Evolutionary conservation across 768 basidiomycete genomes (phyloP), one percentile per base, ranked within the genome.

Genomic region (Tulasnella calospora): DNA sequence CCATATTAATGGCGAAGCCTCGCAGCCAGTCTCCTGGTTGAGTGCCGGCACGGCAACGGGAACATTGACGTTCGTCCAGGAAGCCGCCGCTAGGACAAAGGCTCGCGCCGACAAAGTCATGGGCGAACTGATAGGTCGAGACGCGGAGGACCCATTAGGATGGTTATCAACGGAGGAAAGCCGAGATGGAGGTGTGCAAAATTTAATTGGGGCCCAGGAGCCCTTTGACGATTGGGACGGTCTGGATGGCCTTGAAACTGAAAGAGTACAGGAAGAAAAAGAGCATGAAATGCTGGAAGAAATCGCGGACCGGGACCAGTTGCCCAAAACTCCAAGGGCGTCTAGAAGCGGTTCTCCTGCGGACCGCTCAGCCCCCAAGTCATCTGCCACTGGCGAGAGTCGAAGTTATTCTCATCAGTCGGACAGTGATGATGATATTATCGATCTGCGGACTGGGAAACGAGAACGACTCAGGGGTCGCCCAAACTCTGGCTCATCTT

Each of bases 221-320:
- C 71, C 77, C 15, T 78, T 71, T 33, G 77, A 76, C 57, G 41
- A 69, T 30, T 76, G 75, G 75, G 75, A 76, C 38, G 75, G 75
- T 10, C 38, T 73, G 36, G 77, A 75, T 51, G 19, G 38, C 23
- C 71, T 44, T 51, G 77, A 71, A 47, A 17, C 1, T 17, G 71
- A 40, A 33, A 55, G 41, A 13, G 30, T 44, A 4, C 44, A 30
- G 23, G 40, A 51, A 40, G 55, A 38, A 8, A 61, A 76, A 35
- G 44, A 46, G n/a, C n/a, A 40, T 21, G 71, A 72, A 72, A 47
- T 61, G 46, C 6, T 41, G 33, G 74, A 23, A n/a, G 71, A 78
- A 44, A 78, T 78, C 40, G n/a, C 40, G 19, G 40, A 78, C 41
- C 77, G 44, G 17, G 35, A 21, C 7, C 61, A 30, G 4, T n/a